Conservation (phyloP, 2,329 filamentous ascomycete species). For the Pseudogymnoascus sp. region DNA sequence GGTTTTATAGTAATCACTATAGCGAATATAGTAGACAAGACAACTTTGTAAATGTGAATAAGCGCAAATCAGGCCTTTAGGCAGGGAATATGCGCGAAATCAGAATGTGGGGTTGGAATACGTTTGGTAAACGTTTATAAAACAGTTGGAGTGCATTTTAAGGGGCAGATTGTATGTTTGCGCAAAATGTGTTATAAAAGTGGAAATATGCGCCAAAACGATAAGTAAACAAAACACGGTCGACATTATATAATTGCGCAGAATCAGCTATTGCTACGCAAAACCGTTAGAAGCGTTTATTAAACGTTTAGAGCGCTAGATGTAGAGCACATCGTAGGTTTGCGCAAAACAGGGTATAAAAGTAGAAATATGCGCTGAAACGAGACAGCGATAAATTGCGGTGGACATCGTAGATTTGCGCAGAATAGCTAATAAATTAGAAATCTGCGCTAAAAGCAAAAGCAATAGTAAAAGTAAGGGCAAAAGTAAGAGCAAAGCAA, state of each 20-base stretch:
- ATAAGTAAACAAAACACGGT: background rate
- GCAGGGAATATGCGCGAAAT: too few relatives aligned
- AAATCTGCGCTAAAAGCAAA: background rate
- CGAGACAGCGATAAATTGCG: background rate
- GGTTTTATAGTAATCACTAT: background rate
- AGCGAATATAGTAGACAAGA: too few relatives aligned
- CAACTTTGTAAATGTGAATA: too few relatives aligned
- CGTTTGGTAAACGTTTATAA: too few relatives aligned
- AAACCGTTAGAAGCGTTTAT: background rate
- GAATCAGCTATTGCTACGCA: background rate
- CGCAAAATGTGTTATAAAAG: background rate
- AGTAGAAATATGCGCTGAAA: background rate
- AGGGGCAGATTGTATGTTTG: too few relatives aligned
- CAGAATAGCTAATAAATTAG: background rate
- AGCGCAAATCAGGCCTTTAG: too few relatives aligned
- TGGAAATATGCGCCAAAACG: background rate
- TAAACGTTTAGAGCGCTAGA: background rate
- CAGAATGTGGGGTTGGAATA: too few relatives aligned
- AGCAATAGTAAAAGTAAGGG: background rate
- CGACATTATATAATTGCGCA: background rate
- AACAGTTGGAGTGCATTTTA: too few relatives aligned
- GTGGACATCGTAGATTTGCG: background rate
- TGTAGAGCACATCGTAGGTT: background rate
- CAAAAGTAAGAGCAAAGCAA: too few relatives aligned
- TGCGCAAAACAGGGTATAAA: background rate